Evolutionary conservation across 2,329 filamentous ascomycete genomes (phyloP), one percentile per base, ranked within the genome.

Genomic region (Zasmidium citrigriseum): DNA sequence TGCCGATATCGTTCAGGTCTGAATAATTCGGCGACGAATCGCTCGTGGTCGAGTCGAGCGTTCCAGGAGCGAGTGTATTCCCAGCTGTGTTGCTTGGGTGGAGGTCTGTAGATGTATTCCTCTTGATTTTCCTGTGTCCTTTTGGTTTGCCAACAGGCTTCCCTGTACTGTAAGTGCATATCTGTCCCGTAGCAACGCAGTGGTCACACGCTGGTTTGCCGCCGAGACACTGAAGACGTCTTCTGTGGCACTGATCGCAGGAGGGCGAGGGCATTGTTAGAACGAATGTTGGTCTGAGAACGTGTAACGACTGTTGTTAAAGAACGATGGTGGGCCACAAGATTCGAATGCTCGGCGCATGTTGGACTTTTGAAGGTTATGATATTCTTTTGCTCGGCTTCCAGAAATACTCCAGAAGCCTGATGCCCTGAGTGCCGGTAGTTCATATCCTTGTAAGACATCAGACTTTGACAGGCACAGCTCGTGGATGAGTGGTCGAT

Each of bases 231-330:
- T 27, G 45, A 14, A 47, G 51, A 24, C 49, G 53, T 21, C 50
- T 48, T 12, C 56, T 45, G 20, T 54, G 51, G 46, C 56, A 58
- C 29, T 58, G 56, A 46, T 58, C 56, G 51, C 56, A 58, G 18
- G 56, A 51, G 23, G 56, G 51, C 7, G 56, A 54, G 23, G 56
- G 56, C 56, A 58, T 58, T 7, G 16, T 45, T 12, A 34, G n/a
- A 51, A 24, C 22, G 47, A 49, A 16, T 49, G 47, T 34, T 34
- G 27, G 14, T 7, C 27, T 41, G 34, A 41, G 4, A 9, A n/a
- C 14, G 18, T 16, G 4, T n/a, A 41, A 16, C 34, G 34, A 41
- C 4, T 16, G 34, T 41, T 11, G 5, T 7, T 10, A 41, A n/a
- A 7, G 16, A 41, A 41, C 14, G 5, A 41, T 41, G 34, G 14